Base-by-base conservation (phyloP, 495 filamentous ascomycete species). In the Pseudomonodictys pantanalensis region DNA sequence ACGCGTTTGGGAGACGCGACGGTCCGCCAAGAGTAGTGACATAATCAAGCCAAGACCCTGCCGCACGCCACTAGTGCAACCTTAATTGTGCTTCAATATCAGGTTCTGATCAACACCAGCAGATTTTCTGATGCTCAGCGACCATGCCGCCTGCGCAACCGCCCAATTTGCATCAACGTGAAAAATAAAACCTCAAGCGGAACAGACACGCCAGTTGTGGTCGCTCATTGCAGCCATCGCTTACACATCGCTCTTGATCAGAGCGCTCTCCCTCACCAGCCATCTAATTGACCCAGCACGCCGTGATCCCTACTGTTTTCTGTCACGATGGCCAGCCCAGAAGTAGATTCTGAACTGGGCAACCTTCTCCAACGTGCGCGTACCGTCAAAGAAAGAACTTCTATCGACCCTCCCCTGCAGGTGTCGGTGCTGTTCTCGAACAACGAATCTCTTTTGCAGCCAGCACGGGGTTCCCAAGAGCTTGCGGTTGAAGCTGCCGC, bases 401-500 rank as follows among this genome's bases (percentile, higher is more conserved):
- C 82, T 12, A 84, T 96, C 61, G 90, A 97, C 62, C 91, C 90
- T 24, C 83, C 89, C 9, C 78, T 98, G 67, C 81, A 80, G 12
- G 82, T 86, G 59, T 71, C 77, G 35, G 78, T 84, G 64, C 78
- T 90, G 8, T 32, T 46, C 10, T 25, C 26, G 3, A 69, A 64
- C 41, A 70, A 72, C 18, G 74, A 81, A 50, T 66, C 79, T 20
- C 68, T 80, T 20, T 63, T 69, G 8, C 73, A 68, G 24, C 68
- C 73, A 28, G 44, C 60, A 47, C 26, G 39, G 11, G 60, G 56
- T 26, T 47, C 64, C 69, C 32, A 69, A 45, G 78, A 81, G 60
- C 83, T 87, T 44, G 78, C 85, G 12, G 81, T 92, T 33, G 91
- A 95, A 68, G 89, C 85, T 23, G 89, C 88, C 18, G 89, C 85